Percentiles rank a stretch among this genome's conserved stretches.
These are phyloP conservation scores for Neonothopanus nambi DNA, from an alignment of 1,284 basidiomycete species.

Conservation along the genomic window DNA sequence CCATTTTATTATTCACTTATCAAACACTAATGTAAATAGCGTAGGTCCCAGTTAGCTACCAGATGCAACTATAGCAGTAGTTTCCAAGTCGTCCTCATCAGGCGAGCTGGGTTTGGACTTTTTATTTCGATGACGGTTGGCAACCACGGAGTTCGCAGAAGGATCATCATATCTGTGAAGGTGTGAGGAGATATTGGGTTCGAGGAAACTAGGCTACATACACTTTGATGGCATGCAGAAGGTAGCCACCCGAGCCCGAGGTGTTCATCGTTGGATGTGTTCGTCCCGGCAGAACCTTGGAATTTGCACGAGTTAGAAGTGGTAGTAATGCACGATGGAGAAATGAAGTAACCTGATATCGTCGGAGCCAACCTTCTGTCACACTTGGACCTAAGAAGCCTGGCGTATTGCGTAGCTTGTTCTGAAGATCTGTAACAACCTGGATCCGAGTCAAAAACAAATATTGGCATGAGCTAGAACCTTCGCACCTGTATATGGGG, in stretches of 20 bases:
- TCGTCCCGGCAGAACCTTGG: slow-evolving; percentile 83
- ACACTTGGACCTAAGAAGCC: slow-evolving; percentile 80
- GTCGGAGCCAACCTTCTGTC: slow-evolving; percentile 87
- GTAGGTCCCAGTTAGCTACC: too few relatives aligned
- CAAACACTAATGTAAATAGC: too few relatives aligned
- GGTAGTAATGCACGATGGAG: background rate
- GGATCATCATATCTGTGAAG: slow-evolving; percentile 64
- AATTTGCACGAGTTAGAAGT: background rate
- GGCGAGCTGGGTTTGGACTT: slow-evolving; percentile 20
- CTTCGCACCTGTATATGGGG: slow-evolving; percentile 73
- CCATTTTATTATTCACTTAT: too few relatives aligned
- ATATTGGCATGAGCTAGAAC: background rate
- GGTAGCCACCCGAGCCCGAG: slow-evolving; percentile 86
- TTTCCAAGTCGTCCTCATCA: background rate
- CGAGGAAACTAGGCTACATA: slow-evolving; percentile 36
- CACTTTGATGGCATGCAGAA: slow-evolving; percentile 87
- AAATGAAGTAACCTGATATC: slow-evolving; percentile 70
- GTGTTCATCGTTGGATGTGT: slow-evolving; percentile 96
- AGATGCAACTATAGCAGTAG: background rate
- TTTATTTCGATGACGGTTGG: slow-evolving; percentile 34
- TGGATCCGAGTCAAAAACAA: slow-evolving; percentile 25
- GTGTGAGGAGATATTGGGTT: slow-evolving; percentile 8
- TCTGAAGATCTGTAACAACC: slow-evolving; percentile 78
- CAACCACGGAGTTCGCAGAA: slow-evolving; percentile 51
- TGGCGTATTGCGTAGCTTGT: slow-evolving; percentile 65